Evolutionary conservation across 1,284 basidiomycete genomes (phyloP), one percentile per base, ranked within the genome.

Genomic region (Apiotrichum brassicae): DNA sequence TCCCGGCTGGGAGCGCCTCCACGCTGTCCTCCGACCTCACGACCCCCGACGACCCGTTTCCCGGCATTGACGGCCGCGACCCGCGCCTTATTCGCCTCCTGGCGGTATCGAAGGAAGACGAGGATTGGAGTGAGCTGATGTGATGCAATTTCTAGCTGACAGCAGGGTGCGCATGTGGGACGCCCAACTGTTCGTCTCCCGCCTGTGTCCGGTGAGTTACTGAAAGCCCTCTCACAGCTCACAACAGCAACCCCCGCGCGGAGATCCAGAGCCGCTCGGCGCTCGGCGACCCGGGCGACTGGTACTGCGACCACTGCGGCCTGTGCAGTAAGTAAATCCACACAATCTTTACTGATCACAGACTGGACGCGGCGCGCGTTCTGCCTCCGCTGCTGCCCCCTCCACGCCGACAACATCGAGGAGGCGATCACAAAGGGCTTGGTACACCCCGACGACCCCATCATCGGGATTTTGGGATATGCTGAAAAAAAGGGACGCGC

Each of bases 251-350:
- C 33, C 13, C n/a, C 7, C 33, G 13, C 33, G 8, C 28, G 14
- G 33, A 34, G 14, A n/a, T 34, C 13, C 33, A 34, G 28, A 34
- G 33, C 22, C 35, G 35, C 42, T 53, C 52, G 28, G 40, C 35
- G 2, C 47, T 53, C 22, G 52, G 52, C 26, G 52, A 53, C 43
- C 39, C 47, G 13, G 52, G 52, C 2, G 52, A 53, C 47, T 53
- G 52, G 52, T 53, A 46, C 43, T 53, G 52, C 25, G 52, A 53
- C 39, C 23, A 35, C 30, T 53, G 52, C 23, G 52, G 52, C 1
- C 40, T 53, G 13, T 53, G 52, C 40, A 53, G 51, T 53, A 43
- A 26, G 51, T 48, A 24, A 13, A 5, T 22, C 20, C 3, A 13
- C 3, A 24, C 4, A 6, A 6, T n/a, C 13, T 7, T 26, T 11